These are phyloP conservation scores for Schrenkiella parvula DNA, from an alignment of 345 rosid genomes.

Conservation along the genomic window DNA sequence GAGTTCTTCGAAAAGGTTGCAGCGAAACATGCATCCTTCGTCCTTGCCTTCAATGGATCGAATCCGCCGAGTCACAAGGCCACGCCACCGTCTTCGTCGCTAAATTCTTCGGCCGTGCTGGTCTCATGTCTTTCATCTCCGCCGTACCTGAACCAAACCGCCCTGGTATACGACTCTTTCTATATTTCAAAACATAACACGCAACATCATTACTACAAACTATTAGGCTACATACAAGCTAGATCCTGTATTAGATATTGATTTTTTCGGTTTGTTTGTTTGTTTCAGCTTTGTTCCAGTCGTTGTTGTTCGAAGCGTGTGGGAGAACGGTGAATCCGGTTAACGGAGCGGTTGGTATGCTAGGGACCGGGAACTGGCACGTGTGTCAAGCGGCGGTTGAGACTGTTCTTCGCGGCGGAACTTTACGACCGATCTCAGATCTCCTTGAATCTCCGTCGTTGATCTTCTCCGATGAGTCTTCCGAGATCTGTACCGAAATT, in stretches of 20 bases:
- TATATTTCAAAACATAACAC: not conserved
- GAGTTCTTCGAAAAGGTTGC: constrained; percentile 93
- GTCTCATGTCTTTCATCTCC: constrained; percentile 94
- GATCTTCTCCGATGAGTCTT: constrained; percentile 48
- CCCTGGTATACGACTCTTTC: constrained; percentile 47
- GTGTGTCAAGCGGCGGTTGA: constrained; percentile 52
- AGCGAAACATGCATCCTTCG: constrained; percentile 89
- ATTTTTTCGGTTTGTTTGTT: not conserved
- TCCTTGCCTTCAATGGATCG: constrained; percentile 91
- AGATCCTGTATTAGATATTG: not conserved
- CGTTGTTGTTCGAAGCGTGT: constrained; percentile 62
- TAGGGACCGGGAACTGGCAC: constrained; percentile 66
- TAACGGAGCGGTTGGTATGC: constrained; percentile 62
- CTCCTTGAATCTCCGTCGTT: constrained; percentile 31
- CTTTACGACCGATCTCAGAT: constrained; percentile 37
- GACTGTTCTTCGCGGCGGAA: constrained; percentile 55
- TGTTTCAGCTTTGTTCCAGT: constrained; percentile 57
- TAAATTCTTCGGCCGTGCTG: constrained; percentile 98
- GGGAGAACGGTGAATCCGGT: constrained; percentile 64
- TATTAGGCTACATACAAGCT: not conserved
- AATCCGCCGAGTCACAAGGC: constrained; percentile 83
- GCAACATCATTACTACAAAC: not conserved
- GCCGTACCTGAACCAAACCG: constrained; percentile 81
- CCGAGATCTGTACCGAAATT: constrained; percentile 37
- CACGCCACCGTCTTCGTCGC: constrained; percentile 95